Percentiles rank a stretch among this genome's conserved stretches.
phyloP scores from a whole-genome alignment of 352 stramenopile genomes.

The Elongisporangium prolatum region DNA sequence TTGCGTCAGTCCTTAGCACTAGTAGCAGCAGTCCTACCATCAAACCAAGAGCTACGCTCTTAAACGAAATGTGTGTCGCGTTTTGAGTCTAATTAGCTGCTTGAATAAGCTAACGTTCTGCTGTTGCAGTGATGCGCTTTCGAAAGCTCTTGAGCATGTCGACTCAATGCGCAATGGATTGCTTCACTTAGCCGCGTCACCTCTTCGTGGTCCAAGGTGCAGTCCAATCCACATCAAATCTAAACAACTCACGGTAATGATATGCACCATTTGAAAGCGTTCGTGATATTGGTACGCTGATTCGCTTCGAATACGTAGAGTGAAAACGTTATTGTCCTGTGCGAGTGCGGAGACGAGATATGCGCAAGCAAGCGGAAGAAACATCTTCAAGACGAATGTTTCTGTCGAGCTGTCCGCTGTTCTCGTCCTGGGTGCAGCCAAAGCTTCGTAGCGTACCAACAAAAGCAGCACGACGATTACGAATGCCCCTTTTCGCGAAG shows the following conservation, averaged over 20 bases:
- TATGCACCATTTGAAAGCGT: background rate
- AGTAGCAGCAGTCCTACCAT: background rate
- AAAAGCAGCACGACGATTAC: conserved; percentile 29
- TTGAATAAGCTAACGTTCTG: background rate
- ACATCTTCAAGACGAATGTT: conserved; percentile 37
- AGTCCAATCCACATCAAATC: background rate
- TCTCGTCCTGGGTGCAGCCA: conserved; percentile 32
- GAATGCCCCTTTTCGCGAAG: conserved; percentile 26
- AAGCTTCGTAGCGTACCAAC: conserved; percentile 24
- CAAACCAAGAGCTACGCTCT: background rate
- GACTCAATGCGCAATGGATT: background rate
- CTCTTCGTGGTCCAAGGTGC: background rate
- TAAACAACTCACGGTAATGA: background rate
- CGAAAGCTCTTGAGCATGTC: background rate
- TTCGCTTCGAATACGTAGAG: background rate
- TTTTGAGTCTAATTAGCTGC: background rate
- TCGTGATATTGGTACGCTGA: background rate
- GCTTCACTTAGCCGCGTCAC: background rate
- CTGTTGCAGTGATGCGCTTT: background rate
- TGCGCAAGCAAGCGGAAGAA: conserved; percentile 15
- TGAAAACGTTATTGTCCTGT: conserved; percentile 25
- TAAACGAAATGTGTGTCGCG: background rate
- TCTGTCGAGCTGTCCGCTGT: conserved; percentile 35
- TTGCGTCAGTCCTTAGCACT: background rate
- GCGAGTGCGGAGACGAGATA: conserved; percentile 56